These are phyloP conservation scores for Heliosperma pusillum DNA, from an alignment of 148 eudicot species.

Conservation along the genomic window DNA sequence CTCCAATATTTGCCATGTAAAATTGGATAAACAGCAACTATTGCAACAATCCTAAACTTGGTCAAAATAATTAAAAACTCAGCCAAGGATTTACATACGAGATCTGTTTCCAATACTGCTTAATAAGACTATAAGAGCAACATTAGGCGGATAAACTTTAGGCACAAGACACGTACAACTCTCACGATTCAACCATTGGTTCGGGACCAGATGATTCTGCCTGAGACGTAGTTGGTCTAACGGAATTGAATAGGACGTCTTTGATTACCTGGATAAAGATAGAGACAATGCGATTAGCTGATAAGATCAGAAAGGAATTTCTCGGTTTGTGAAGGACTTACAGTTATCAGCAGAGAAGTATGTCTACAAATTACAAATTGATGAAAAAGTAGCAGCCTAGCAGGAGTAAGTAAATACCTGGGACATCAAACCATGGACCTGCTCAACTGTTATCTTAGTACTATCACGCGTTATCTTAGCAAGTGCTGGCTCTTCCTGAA, in stretches of 20 bases:
- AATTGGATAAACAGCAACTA: neutral
- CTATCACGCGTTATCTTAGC: constrained; percentile 95
- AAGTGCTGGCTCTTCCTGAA: constrained; percentile 93
- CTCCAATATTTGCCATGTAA: neutral
- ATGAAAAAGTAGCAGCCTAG: neutral
- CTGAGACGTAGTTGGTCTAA: constrained; percentile 48
- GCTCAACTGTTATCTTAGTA: constrained; percentile 99
- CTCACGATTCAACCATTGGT: constrained; percentile 86
- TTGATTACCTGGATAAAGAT: constrained; percentile 61
- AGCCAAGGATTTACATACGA: constrained; percentile 8
- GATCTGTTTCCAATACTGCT: neutral
- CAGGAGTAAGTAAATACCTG: constrained; percentile 46
- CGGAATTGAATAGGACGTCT: constrained; percentile 87
- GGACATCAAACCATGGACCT: constrained; percentile 97
- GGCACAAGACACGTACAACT: constrained; percentile 1
- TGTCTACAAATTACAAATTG: neutral
- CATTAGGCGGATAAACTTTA: neutral
- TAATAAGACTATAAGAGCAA: neutral
- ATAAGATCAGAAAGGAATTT: neutral
- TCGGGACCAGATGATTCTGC: constrained; percentile 76
- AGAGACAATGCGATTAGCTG: neutral
- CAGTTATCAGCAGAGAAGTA: neutral
- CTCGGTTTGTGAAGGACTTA: neutral
- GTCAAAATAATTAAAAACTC: neutral
- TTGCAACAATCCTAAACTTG: constrained; percentile 4